Conservation (phyloP, 768 basidiomycete species). For the Suillus luteus region DNA sequence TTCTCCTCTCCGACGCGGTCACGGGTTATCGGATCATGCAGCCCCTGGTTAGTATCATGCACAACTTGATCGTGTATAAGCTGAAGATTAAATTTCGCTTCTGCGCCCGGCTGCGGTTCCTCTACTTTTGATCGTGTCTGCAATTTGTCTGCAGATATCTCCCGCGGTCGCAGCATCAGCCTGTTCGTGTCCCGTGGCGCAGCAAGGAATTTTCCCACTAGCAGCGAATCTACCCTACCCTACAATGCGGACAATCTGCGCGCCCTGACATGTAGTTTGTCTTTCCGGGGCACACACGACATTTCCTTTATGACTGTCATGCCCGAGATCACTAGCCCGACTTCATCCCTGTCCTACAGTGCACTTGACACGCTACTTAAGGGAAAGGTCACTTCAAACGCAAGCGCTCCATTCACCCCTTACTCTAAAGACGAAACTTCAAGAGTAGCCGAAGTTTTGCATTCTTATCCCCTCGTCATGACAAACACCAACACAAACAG, state of each 20-base stretch:
- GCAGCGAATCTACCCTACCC: slow-evolving; percentile 22
- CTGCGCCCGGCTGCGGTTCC: slow-evolving; percentile 21
- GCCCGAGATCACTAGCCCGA: slow-evolving; percentile 29
- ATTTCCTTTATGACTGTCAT: slow-evolving; percentile 25
- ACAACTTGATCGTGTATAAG: slow-evolving; percentile 16
- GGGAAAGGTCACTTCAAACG: slow-evolving; percentile 25
- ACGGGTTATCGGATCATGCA: slow-evolving; percentile 26
- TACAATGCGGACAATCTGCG: slow-evolving; percentile 37
- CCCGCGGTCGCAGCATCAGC: slow-evolving; percentile 37
- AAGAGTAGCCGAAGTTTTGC: slow-evolving; percentile 4
- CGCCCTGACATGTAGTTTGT: slow-evolving; percentile 28
- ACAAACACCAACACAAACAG: slow-evolving; percentile 28
- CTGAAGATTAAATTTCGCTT: slow-evolving; percentile 25
- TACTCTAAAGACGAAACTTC: slow-evolving; percentile 24
- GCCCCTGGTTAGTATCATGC: slow-evolving; percentile 31
- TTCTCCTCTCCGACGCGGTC: slow-evolving; percentile 25
- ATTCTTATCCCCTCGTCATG: slow-evolving; percentile 22
- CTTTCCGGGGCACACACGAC: slow-evolving; percentile 27
- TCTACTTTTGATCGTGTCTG: slow-evolving; percentile 11
- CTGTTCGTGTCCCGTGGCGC: slow-evolving; percentile 34
- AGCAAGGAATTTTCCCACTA: slow-evolving; percentile 18
- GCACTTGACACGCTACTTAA: slow-evolving; percentile 38
- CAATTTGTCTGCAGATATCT: slow-evolving; percentile 23
- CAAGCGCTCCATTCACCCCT: slow-evolving; percentile 13
- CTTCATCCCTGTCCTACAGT: slow-evolving; percentile 34